A percentile compares a stretch with the other conserved stretches of the same genome.
phyloP scores from a whole-genome alignment of 495 filamentous ascomycete genomes.

The Lichina pygmaea region DNA sequence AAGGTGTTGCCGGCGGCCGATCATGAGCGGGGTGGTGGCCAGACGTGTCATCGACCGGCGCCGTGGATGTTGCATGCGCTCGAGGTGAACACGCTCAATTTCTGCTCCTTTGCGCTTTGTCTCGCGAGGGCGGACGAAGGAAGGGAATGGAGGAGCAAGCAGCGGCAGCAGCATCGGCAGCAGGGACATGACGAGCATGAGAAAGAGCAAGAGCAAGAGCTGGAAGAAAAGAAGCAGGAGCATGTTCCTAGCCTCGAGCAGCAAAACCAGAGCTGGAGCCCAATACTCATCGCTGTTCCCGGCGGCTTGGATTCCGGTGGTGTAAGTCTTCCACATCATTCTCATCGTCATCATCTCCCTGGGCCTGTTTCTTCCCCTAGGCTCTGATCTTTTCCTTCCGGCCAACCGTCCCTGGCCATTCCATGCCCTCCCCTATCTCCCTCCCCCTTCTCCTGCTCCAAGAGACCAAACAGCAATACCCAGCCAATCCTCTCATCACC shows the following conservation, averaged over 20 bases:
- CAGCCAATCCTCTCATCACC: too few species aligned
- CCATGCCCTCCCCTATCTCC: too few species aligned
- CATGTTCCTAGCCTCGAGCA: background rate
- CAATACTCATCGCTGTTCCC: conserved; percentile 45
- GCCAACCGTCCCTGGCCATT: too few species aligned
- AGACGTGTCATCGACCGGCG: conserved; percentile 14
- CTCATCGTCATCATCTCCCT: background rate
- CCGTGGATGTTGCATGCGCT: conserved; percentile 73
- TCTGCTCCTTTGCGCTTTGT: conserved; percentile 50
- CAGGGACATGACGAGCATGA: too few species aligned
- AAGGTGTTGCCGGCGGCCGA: conserved; percentile 42
- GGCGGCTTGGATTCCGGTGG: conserved; percentile 44
- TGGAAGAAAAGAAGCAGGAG: background rate
- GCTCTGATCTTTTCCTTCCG: too few species aligned
- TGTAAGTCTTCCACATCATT: background rate
- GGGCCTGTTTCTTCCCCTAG: too few species aligned
- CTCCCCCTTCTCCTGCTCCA: too few species aligned
- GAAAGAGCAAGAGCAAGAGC: background rate
- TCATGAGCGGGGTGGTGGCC: background rate
- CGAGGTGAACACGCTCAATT: conserved; percentile 80
- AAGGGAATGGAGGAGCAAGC: background rate
- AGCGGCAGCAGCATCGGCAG: background rate
- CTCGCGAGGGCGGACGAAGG: background rate
- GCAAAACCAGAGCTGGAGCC: background rate
- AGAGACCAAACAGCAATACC: too few species aligned